Percentiles rank a stretch among this genome's conserved stretches.
These are phyloP conservation scores for Xylaria sp. DNA, from an alignment of 2,329 filamentous ascomycete genomes.

Conservation along the genomic window DNA sequence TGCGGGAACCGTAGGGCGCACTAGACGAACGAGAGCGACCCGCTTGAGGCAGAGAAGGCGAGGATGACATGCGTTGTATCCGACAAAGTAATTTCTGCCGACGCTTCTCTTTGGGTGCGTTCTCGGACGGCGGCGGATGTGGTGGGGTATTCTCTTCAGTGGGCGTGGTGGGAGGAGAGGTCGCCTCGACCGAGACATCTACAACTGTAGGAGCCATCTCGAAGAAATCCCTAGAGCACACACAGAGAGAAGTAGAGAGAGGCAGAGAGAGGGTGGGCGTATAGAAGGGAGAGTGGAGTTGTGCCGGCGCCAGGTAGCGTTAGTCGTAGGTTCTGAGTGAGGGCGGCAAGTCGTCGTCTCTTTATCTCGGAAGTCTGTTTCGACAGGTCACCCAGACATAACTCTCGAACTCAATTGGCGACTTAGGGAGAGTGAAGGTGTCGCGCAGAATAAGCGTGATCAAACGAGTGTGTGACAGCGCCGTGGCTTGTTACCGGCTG, in stretches of 20 bases:
- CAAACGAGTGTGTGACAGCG: constrained; percentile 31
- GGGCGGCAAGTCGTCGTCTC: constrained; percentile 4
- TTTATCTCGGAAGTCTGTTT: constrained; percentile 1
- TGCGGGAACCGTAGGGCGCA: constrained; percentile 71
- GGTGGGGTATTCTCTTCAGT: constrained; percentile 38
- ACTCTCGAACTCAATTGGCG: constrained; percentile 7
- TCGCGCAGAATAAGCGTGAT: constrained; percentile 6
- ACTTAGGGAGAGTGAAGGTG: not conserved
- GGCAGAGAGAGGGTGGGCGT: not conserved
- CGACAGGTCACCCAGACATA: constrained; percentile 16
- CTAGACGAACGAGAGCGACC: constrained; percentile 73
- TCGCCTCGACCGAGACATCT: constrained; percentile 30
- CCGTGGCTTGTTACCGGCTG: constrained; percentile 13
- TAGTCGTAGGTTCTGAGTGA: not conserved
- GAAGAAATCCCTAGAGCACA: not conserved
- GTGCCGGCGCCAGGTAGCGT: not conserved
- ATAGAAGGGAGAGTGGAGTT: not conserved
- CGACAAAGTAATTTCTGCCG: constrained; percentile 77
- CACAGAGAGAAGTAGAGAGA: not conserved
- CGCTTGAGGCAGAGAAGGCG: constrained; percentile 74
- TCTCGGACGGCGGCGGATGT: constrained; percentile 42
- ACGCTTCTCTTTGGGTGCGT: constrained; percentile 70
- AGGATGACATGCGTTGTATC: constrained; percentile 85
- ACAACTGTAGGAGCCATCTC: constrained; percentile 28
- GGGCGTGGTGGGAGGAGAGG: constrained; percentile 36